phyloP scores from a whole-genome alignment of 768 basidiomycete species.

The Hericium alpestre region DNA sequence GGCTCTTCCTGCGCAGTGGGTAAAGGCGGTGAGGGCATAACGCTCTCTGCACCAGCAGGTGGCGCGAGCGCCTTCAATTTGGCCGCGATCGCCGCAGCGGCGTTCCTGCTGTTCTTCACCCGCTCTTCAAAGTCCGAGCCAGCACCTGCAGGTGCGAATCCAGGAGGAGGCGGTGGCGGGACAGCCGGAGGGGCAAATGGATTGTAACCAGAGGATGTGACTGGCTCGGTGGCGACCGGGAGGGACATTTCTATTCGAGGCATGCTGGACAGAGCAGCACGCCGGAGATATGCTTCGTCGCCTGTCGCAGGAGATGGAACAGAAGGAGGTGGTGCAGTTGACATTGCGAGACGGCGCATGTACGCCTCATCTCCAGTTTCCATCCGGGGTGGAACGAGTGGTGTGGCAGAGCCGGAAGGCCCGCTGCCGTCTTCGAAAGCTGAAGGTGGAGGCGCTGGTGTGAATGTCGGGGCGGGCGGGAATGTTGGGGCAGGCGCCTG shows the following conservation, averaged over 20 bases:
- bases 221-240: conserved; percentile 17
- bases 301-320: conserved; percentile 13
- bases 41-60: conserved; percentile 15
- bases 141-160: conserved; percentile 24
- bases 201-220: conserved; percentile 53
- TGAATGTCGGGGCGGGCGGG: background rate
- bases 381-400: too few relatives aligned
- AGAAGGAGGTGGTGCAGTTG: conserved; percentile 7
- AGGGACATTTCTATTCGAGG: conserved; percentile 20
- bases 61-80: conserved; percentile 48
- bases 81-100: conserved; percentile 78
- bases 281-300: conserved; percentile 21
- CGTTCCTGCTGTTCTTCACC: conserved; percentile 39
- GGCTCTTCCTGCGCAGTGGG: conserved; percentile 23
- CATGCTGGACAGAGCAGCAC: conserved; percentile 15
- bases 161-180: conserved; percentile 42
- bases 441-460: background rate
- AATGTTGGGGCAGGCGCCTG: conserved; percentile 1
- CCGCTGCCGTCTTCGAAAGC: background rate
- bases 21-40: conserved; percentile 19
- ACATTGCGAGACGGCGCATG: background rate
- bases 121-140: conserved; percentile 45
- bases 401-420: background rate
- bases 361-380: background rate
- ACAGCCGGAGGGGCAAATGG: conserved; percentile 57